Conservation (phyloP, 2,329 filamentous ascomycete genomes). For the Venturia carpophila region DNA sequence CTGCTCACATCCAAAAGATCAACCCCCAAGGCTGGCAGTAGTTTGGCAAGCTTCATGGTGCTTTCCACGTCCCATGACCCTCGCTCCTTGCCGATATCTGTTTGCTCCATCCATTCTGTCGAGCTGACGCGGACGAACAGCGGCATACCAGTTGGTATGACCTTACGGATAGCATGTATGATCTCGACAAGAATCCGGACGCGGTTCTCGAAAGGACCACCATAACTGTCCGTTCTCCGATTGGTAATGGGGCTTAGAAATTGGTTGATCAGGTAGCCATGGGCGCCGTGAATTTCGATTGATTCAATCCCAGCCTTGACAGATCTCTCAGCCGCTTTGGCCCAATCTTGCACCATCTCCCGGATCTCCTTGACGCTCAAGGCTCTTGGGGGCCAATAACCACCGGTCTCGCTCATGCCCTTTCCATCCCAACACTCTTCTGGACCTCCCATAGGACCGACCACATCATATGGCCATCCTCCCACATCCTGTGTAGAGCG, state of each 20-base stretch:
- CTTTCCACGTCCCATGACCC: slow-evolving; percentile 36
- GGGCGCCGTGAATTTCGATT: slow-evolving; percentile 28
- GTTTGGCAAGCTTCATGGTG: slow-evolving; percentile 34
- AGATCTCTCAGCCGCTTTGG: slow-evolving; percentile 16
- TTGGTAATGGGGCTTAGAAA: slow-evolving; percentile 37
- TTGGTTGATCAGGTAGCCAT: slow-evolving; percentile 38
- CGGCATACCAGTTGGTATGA: slow-evolving; percentile 30
- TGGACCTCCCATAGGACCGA: slow-evolving; percentile 28
- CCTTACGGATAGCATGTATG: slow-evolving; percentile 30
- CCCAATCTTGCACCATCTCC: slow-evolving; percentile 18
- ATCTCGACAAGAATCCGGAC: slow-evolving; percentile 35
- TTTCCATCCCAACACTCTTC: slow-evolving; percentile 35
- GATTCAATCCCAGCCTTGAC: slow-evolving; percentile 27
- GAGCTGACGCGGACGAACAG: slow-evolving; percentile 31
- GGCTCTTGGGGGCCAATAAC: slow-evolving; percentile 32
- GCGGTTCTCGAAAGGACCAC: slow-evolving; percentile 36
- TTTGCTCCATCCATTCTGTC: slow-evolving; percentile 33
- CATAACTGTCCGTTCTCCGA: slow-evolving; percentile 36
- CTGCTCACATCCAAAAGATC: slow-evolving; percentile 41
- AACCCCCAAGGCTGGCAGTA: slow-evolving; percentile 35
- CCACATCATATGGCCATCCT: slow-evolving; percentile 31
- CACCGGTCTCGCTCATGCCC: slow-evolving; percentile 25
- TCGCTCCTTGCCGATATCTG: slow-evolving; percentile 25
- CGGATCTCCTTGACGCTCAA: slow-evolving; percentile 18
- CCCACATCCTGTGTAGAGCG: slow-evolving; percentile 26